These are phyloP conservation scores for Lichtheimia hyalospora DNA, from an alignment of 371 early-diverging fungal species.

Conservation along the genomic window DNA sequence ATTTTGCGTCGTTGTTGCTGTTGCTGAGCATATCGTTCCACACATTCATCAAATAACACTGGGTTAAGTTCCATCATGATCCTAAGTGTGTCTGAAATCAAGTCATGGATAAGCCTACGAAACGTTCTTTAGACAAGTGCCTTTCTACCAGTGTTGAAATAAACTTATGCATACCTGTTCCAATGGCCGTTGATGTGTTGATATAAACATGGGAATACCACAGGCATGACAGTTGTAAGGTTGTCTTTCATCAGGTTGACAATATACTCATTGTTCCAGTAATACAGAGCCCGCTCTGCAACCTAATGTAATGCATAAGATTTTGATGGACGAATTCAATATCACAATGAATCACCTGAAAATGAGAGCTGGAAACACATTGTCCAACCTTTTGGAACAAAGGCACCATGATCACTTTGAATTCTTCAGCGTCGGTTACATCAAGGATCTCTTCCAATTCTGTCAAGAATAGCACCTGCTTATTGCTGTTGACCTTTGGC, in stretches of 20 bases:
- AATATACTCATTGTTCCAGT: slow-evolving; percentile 98
- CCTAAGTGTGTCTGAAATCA: slow-evolving; percentile 91
- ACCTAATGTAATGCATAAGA: slow-evolving; percentile 46
- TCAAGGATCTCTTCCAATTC: slow-evolving; percentile 97
- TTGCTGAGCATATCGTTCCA: slow-evolving; percentile 53
- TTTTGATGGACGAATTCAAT: too few species aligned
- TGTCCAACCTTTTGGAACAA: slow-evolving; percentile 88
- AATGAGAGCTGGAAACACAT: slow-evolving; percentile 94
- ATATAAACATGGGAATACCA: slow-evolving; percentile 90
- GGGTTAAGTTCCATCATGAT: slow-evolving; percentile 91
- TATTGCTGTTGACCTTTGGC: slow-evolving; percentile 97
- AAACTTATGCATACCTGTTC: slow-evolving; percentile 74
- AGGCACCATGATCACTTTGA: slow-evolving; percentile 83
- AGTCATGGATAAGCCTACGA: slow-evolving; percentile 85
- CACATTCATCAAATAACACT: slow-evolving; percentile 87
- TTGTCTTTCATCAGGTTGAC: slow-evolving; percentile 91
- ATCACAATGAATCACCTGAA: slow-evolving; percentile 70
- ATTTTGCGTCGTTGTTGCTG: not conserved
- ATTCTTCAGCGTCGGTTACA: slow-evolving; percentile 88
- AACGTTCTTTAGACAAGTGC: not conserved
- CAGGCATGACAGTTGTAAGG: slow-evolving; percentile 85
- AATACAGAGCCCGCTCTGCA: slow-evolving; percentile 95
- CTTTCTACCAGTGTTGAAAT: not conserved
- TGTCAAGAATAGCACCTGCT: slow-evolving; percentile 97
- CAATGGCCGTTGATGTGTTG: slow-evolving; percentile 93